These are phyloP conservation scores for Lasiodiplodia gonubiensis DNA, from an alignment of 2,329 filamentous ascomycete species.

Conservation along the genomic window DNA sequence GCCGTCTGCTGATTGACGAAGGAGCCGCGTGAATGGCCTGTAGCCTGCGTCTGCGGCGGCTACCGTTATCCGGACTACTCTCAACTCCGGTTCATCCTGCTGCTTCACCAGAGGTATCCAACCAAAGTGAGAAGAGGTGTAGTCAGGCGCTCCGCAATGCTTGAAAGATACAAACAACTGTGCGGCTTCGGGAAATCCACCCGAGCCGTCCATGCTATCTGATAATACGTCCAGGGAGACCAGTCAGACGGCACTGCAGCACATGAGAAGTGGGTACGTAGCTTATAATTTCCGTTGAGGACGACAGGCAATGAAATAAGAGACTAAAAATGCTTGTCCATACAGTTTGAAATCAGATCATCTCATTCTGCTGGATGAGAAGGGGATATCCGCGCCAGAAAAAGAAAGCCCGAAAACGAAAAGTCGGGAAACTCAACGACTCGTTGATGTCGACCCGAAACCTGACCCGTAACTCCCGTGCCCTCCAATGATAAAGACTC, in stretches of 20 bases:
- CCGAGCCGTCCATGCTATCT: conserved; percentile 7
- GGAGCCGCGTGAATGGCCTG: not conserved
- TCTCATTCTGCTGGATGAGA: not conserved
- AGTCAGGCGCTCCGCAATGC: not conserved
- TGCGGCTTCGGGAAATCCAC: not conserved
- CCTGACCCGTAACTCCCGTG: conserved; percentile 8
- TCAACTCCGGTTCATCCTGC: not conserved
- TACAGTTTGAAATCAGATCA: not conserved
- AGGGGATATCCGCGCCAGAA: conserved; percentile 1
- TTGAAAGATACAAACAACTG: not conserved
- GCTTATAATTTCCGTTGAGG: not conserved
- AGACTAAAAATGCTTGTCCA: not conserved
- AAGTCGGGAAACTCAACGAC: conserved; percentile 12
- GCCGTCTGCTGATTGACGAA: not conserved
- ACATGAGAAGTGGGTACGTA: not conserved
- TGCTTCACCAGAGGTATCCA: not conserved
- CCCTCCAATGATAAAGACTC: conserved; percentile 6
- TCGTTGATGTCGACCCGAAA: conserved; percentile 8
- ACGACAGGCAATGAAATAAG: not conserved
- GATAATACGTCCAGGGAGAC: no score
- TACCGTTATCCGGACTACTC: conserved; percentile 8
- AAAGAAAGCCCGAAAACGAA: conserved; percentile 6
- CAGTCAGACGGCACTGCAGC: no score
- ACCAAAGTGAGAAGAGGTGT: not conserved
- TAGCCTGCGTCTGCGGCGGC: conserved; percentile 12